phyloP scores from a whole-genome alignment of 176 grass and related monocot species.

The Juncus inflexus region DNA sequence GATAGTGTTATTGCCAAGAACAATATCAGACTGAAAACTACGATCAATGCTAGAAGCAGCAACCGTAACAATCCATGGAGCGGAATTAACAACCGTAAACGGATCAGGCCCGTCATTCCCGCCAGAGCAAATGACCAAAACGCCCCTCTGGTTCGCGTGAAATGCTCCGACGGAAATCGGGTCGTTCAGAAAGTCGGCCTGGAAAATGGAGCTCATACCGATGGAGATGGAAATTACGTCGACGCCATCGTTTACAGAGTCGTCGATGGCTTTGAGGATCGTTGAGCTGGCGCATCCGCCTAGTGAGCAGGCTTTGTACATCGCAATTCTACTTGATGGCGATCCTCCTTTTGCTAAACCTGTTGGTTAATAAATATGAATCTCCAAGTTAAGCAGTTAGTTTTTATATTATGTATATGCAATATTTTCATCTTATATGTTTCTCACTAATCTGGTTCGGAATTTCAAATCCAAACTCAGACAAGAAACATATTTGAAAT shows the following conservation, averaged over 20 bases:
- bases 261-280: constrained; percentile 79
- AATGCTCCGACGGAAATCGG: constrained; percentile 83
- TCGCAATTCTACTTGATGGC: constrained; percentile 53
- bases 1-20: constrained; percentile 58
- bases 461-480: too few species aligned
- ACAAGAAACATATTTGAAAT: too few species aligned
- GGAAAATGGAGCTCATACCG: constrained; percentile 78
- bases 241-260: constrained; percentile 81
- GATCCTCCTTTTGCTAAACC: constrained; percentile 66
- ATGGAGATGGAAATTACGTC: constrained; percentile 91
- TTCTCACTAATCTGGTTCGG: too few species aligned
- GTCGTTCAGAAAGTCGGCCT: constrained; percentile 72
- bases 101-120: constrained; percentile 91
- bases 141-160: constrained; percentile 74
- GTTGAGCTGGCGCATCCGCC: constrained; percentile 75
- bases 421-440: too few species aligned
- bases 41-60: constrained; percentile 86
- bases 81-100: constrained; percentile 77
- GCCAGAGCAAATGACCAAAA: constrained; percentile 84
- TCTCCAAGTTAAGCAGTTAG: neutral
- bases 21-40: constrained; percentile 63
- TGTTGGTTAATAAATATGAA: constrained; percentile 21
- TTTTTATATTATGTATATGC: neutral
- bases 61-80: constrained; percentile 88
- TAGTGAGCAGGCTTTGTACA: constrained; percentile 86